Percentiles rank a stretch among this genome's conserved stretches.
Evolutionary conservation across 2,329 filamentous ascomycete species (phyloP).

Genomic region (Fusarium solani-melongenae): DNA sequence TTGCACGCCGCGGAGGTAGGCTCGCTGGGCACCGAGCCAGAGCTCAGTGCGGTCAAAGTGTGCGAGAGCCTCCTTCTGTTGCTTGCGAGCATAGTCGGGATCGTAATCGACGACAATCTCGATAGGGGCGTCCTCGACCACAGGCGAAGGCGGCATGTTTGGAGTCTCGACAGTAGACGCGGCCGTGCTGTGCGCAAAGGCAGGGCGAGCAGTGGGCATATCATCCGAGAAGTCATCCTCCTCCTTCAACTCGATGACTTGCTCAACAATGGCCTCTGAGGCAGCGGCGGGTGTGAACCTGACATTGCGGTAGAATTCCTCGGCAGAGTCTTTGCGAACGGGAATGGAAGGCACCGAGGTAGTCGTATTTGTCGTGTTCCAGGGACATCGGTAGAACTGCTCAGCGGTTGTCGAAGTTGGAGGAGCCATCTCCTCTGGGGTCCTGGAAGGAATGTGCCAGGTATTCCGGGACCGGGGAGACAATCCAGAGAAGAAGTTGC

Average conservation of each 20-base stretch:
- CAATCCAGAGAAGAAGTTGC: slow-evolving; percentile 90
- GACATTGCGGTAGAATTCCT: slow-evolving; percentile 52
- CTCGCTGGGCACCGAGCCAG: slow-evolving; percentile 86
- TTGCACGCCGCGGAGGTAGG: slow-evolving; percentile 77
- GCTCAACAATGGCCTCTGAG: slow-evolving; percentile 62
- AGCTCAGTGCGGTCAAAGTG: slow-evolving; percentile 86
- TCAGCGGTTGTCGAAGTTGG: slow-evolving; percentile 93
- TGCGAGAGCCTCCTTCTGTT: slow-evolving; percentile 75
- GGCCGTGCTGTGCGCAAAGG: slow-evolving; percentile 47
- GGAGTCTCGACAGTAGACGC: slow-evolving; percentile 46
- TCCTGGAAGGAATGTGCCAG: slow-evolving; percentile 75
- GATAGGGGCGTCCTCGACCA: slow-evolving; percentile 67
- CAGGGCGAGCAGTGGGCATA: slow-evolving; percentile 74
- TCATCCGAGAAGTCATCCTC: slow-evolving; percentile 65
- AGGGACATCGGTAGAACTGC: slow-evolving; percentile 88
- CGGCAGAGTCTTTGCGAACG: slow-evolving; percentile 50
- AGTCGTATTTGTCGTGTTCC: slow-evolving; percentile 67
- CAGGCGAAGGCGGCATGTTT: slow-evolving; percentile 54
- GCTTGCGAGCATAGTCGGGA: slow-evolving; percentile 77
- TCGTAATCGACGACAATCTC: slow-evolving; percentile 79
- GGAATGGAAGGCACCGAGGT: slow-evolving; percentile 51
- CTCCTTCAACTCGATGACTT: slow-evolving; percentile 69
- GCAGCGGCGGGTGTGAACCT: slow-evolving; percentile 56
- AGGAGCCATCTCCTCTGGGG: slow-evolving; percentile 65
- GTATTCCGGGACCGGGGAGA: slow-evolving; percentile 81